Evolutionary conservation across 192 early-diverging fungal genomes (phyloP).

Genomic region (Backusella mclennaniae): DNA sequence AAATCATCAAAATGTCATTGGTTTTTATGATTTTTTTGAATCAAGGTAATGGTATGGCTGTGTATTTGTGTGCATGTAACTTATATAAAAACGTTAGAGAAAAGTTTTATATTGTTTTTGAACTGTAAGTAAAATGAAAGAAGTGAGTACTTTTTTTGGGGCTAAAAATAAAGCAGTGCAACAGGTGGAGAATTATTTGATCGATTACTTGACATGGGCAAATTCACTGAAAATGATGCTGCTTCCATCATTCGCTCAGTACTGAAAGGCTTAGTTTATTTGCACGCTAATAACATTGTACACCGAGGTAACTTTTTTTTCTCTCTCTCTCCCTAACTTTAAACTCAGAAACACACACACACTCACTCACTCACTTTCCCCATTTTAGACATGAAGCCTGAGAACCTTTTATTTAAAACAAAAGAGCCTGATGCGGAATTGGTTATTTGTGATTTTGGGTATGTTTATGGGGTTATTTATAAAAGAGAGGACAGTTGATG

Average conservation of each 20-base stretch:
- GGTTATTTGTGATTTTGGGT: slow-evolving; percentile 86
- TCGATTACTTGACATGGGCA: slow-evolving; percentile 70
- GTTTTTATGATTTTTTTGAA: slow-evolving; percentile 75
- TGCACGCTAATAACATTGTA: slow-evolving; percentile 85
- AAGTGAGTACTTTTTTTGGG: neutral
- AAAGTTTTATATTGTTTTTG: slow-evolving; percentile 76
- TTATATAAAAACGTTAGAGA: slow-evolving; percentile 38
- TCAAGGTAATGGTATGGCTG: slow-evolving; percentile 20
- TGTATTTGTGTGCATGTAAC: neutral
- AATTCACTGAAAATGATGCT: slow-evolving; percentile 84
- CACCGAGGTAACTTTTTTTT: slow-evolving; percentile 60
- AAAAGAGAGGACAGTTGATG: neutral
- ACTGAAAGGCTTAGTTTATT: slow-evolving; percentile 75
- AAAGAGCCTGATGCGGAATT: slow-evolving; percentile 59
- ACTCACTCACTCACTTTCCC: neutral
- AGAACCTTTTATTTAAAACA: slow-evolving; percentile 82
- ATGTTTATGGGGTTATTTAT: neutral
- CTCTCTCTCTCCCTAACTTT: neutral
- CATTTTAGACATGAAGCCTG: slow-evolving; percentile 72
- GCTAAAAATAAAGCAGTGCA: slow-evolving; percentile 32
- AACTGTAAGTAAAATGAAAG: slow-evolving; percentile 49
- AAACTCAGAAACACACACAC: neutral
- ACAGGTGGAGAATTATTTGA: slow-evolving; percentile 91
- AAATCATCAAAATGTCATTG: slow-evolving; percentile 87
- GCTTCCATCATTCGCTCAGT: slow-evolving; percentile 71